phyloP scores from a whole-genome alignment of 305 asterid species.

The Galium porrigens region DNA sequence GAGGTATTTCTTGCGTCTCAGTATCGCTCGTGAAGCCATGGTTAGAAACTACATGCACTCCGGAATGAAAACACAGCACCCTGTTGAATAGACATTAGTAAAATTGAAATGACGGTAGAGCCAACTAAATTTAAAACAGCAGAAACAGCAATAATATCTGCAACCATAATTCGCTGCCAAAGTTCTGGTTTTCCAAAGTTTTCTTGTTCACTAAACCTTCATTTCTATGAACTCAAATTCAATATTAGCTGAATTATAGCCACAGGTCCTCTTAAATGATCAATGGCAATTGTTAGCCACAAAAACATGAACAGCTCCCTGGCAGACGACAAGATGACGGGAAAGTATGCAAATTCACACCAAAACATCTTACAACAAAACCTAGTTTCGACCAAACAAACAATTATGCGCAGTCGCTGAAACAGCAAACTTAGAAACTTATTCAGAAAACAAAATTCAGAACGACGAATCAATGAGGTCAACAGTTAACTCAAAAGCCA shows the following conservation, averaged over 20 bases:
- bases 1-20: conserved; percentile 39
- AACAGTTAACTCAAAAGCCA: neutral
- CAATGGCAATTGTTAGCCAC: neutral
- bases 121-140: neutral
- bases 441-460: neutral
- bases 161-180: neutral
- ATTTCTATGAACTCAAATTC: neutral
- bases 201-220: neutral
- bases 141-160: neutral
- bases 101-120: neutral
- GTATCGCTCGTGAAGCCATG: conserved; percentile 80
- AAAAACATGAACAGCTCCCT: neutral
- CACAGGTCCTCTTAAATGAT: neutral
- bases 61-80: neutral
- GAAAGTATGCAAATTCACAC: neutral
- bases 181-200: neutral
- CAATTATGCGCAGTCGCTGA: neutral
- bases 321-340: neutral
- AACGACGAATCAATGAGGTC: neutral
- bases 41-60: conserved; percentile 20
- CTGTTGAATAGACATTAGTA: neutral
- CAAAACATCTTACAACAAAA: neutral
- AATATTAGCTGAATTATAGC: no score
- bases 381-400: neutral
- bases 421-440: neutral